phyloP scores from a whole-genome alignment of 768 basidiomycete genomes.

The Lentinus tigrinus region DNA sequence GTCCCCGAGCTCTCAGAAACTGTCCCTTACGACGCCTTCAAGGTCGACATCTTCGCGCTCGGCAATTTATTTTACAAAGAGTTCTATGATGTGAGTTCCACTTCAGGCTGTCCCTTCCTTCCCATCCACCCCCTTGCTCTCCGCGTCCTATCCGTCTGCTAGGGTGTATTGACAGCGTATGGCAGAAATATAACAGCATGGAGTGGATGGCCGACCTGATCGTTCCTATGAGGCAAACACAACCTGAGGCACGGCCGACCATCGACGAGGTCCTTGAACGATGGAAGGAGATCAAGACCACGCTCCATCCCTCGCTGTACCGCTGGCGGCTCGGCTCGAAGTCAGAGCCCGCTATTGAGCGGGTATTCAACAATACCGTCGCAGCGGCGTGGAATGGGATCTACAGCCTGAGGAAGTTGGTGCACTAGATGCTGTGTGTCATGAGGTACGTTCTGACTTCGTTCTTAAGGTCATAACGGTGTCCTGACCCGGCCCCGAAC shows the following conservation, averaged over 20 bases:
- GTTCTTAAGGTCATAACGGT: too few relatives aligned
- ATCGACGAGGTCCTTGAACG: background rate
- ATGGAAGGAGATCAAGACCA: background rate
- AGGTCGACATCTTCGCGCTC: slow-evolving; percentile 23
- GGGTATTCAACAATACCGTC: slow-evolving; percentile 18
- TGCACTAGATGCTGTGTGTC: background rate
- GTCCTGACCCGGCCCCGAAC: too few relatives aligned
- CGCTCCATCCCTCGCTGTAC: background rate
- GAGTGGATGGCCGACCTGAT: slow-evolving; percentile 13
- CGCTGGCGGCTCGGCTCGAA: slow-evolving; percentile 11
- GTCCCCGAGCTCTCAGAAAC: slow-evolving; percentile 22
- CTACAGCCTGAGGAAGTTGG: background rate
- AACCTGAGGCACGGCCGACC: background rate
- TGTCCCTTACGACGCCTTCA: slow-evolving; percentile 23
- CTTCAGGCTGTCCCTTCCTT: background rate
- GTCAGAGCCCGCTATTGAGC: slow-evolving; percentile 5
- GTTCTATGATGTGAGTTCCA: slow-evolving; percentile 19
- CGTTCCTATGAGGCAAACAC: slow-evolving; percentile 6
- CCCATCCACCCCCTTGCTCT: background rate
- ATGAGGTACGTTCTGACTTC: too few relatives aligned
- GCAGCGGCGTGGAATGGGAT: slow-evolving; percentile 13
- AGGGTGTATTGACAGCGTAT: too few relatives aligned
- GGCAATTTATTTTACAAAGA: slow-evolving; percentile 21
- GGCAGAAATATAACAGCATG: slow-evolving; percentile 10
- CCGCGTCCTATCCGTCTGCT: too few relatives aligned